Evolutionary conservation across 768 basidiomycete genomes (phyloP).

Genomic region (Clitopilus hobsonii): DNA sequence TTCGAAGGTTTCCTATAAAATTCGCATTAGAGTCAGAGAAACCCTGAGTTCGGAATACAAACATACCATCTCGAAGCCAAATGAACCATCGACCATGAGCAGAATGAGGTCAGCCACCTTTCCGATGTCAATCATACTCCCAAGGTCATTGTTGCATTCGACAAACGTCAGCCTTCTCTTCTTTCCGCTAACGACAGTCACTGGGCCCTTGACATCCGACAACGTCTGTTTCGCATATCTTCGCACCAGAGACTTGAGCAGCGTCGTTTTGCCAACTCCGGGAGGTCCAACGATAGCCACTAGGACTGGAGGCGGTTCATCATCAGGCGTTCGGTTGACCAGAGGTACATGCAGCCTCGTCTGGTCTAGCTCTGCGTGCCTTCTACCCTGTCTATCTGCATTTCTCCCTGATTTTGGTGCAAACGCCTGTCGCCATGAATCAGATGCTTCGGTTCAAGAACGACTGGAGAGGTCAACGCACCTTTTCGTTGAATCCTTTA

Average conservation of each 20-base stretch:
- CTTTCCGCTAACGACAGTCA: constrained; percentile 94
- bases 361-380: constrained; percentile 92
- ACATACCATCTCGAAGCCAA: constrained; percentile 97
- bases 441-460: background rate
- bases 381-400: constrained; percentile 84
- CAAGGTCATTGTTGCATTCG: constrained; percentile 96
- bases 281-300: constrained; percentile 95
- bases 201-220: constrained; percentile 84
- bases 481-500: constrained; percentile 85
- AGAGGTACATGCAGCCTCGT: constrained; percentile 94
- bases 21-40: background rate
- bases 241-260: constrained; percentile 86
- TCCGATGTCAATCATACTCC: constrained; percentile 97
- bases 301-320: constrained; percentile 88
- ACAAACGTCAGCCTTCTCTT: constrained; percentile 91
- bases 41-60: background rate
- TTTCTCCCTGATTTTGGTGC: constrained; percentile 86
- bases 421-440: constrained; percentile 62
- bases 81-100: constrained; percentile 96
- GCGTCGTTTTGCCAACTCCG: constrained; percentile 94
- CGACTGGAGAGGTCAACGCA: constrained; percentile 19
- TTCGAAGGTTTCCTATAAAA: constrained; percentile 89
- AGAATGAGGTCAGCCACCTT: constrained; percentile 96
- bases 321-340: constrained; percentile 90
- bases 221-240: constrained; percentile 93